phyloP scores from a whole-genome alignment of 352 stramenopile species.

The Globisporangium paroecandrum region DNA sequence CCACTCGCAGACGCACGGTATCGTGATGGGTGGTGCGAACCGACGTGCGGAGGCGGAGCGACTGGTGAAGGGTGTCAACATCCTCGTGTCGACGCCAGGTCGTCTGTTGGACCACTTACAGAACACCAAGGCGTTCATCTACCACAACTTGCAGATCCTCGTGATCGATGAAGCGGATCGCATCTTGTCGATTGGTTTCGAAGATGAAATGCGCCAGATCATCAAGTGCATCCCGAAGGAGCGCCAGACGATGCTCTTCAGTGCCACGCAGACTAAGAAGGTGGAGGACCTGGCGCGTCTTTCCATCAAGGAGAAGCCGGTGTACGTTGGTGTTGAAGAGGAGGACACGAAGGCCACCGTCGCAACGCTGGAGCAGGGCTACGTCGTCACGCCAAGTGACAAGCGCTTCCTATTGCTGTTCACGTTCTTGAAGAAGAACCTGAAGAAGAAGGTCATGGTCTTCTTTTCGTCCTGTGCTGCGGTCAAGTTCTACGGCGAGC shows the following conservation, averaged over 20 bases:
- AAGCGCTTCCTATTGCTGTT: constrained; percentile 99
- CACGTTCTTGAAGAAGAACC: constrained; percentile 99
- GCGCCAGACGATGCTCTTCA: constrained; percentile 99
- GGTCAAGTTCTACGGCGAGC: constrained; percentile 98
- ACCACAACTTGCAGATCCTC: constrained; percentile 94
- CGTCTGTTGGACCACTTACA: constrained; percentile 97
- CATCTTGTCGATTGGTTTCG: constrained; percentile 98
- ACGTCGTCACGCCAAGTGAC: constrained; percentile 96
- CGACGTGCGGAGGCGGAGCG: constrained; percentile 94
- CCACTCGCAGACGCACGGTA: constrained; percentile 94
- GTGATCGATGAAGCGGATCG: constrained; percentile 99
- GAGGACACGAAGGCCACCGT: constrained; percentile 92
- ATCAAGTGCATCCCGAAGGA: constrained; percentile 98
- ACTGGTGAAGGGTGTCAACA: constrained; percentile 95
- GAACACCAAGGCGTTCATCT: constrained; percentile 98
- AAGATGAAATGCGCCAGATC: constrained; percentile 98
- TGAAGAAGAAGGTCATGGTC: constrained; percentile 99
- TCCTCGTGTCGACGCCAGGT: constrained; percentile 97
- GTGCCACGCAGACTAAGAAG: constrained; percentile 98
- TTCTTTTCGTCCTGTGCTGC: constrained; percentile 91
- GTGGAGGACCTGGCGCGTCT: constrained; percentile 95
- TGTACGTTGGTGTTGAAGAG: constrained; percentile 96
- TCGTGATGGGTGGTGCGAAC: constrained; percentile 98
- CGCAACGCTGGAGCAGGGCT: constrained; percentile 95
- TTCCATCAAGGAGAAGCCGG: constrained; percentile 93